Evolutionary conservation across 106 monocot genomes (phyloP).

Genomic region (Amphibolis antarctica): DNA sequence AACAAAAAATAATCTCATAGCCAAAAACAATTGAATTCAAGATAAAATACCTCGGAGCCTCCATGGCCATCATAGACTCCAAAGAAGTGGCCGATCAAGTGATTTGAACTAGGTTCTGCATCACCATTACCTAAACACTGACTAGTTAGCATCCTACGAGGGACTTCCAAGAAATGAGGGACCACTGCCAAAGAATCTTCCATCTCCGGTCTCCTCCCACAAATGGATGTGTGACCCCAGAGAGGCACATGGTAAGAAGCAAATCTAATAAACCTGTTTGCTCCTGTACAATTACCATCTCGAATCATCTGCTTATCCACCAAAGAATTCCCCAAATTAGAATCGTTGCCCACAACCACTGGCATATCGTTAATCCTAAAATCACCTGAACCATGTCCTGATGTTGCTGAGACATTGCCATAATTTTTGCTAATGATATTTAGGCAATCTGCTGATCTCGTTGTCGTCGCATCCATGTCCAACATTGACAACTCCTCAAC

Average conservation of each 20-base stretch:
- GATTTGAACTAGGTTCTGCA: constrained; percentile 12
- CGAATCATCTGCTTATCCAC: constrained; percentile 10
- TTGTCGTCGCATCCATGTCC: constrained; percentile 7
- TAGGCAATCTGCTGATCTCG: background rate
- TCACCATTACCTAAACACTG: constrained; percentile 19
- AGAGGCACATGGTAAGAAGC: constrained; percentile 27
- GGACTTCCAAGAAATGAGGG: constrained; percentile 48
- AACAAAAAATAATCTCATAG: background rate
- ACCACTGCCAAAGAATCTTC: constrained; percentile 51
- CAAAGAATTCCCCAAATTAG: constrained; percentile 5
- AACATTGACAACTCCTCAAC: constrained; percentile 17
- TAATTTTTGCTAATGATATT: constrained; percentile 7
- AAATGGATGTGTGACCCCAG: constrained; percentile 52
- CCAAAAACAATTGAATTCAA: background rate
- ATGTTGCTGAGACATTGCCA: background rate
- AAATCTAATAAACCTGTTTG: constrained; percentile 1
- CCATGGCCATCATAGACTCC: constrained; percentile 74
- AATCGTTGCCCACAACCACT: background rate
- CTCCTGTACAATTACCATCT: constrained; percentile 1
- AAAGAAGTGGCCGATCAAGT: constrained; percentile 44
- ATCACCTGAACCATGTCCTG: background rate
- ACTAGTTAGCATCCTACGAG: constrained; percentile 32
- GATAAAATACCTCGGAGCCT: constrained; percentile 38
- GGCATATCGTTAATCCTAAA: background rate
- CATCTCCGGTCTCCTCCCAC: constrained; percentile 70